A percentile compares a stretch with the other conserved stretches of the same genome.
phyloP scores from a whole-genome alignment of 2,329 filamentous ascomycete genomes.

The Penicillium sp. region DNA sequence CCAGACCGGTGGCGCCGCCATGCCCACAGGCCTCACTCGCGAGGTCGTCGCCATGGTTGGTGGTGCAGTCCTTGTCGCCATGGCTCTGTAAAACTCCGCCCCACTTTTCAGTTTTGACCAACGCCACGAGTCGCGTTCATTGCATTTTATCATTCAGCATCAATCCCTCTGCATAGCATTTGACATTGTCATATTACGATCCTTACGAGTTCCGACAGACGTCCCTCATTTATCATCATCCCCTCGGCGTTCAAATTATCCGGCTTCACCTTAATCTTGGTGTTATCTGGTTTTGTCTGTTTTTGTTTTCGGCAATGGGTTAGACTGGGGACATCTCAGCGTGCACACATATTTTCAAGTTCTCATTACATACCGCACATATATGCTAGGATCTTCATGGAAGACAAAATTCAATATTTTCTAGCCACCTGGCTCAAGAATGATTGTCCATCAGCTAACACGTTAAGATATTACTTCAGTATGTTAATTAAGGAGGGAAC shows the following conservation, averaged over 20 bases:
- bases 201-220: slow-evolving; percentile 21
- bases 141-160: slow-evolving; percentile 10
- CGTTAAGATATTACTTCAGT: too few relatives aligned
- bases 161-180: slow-evolving; percentile 6
- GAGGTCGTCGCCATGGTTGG: slow-evolving; percentile 43
- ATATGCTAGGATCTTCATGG: slow-evolving; percentile 10
- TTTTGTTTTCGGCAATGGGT: neutral
- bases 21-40: slow-evolving; percentile 29
- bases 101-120: neutral
- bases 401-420: neutral
- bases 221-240: slow-evolving; percentile 18
- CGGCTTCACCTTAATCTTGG: neutral
- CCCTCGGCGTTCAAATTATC: neutral
- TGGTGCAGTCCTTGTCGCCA: slow-evolving; percentile 41
- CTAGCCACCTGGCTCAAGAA: neutral
- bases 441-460: neutral
- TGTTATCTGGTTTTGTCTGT: neutral
- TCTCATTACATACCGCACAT: neutral
- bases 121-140: neutral
- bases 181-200: slow-evolving; percentile 23
- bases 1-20: slow-evolving; percentile 39
- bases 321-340: neutral
- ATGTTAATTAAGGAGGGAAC: too few relatives aligned
- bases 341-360: neutral
- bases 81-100: slow-evolving; percentile 32